phyloP scores from a whole-genome alignment of 208 protist genomes.

The Crithidia expoeki region DNA sequence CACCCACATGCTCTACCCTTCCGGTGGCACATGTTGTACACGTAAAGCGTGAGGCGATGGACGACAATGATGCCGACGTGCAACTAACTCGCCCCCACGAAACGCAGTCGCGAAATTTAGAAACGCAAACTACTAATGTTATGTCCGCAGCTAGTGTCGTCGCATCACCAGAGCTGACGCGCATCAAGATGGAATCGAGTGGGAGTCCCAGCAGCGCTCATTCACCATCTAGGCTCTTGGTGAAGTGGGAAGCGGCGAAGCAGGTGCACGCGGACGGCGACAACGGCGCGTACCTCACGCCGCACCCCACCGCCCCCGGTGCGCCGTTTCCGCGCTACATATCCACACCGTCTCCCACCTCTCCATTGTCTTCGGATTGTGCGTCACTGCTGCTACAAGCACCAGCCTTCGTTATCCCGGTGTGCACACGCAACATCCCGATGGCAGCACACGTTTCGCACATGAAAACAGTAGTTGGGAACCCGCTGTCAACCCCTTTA shows the following conservation, averaged over 20 bases:
- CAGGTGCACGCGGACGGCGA: neutral
- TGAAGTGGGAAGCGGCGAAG: conserved; percentile 4
- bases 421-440: neutral
- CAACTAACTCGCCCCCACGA: neutral
- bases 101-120: neutral
- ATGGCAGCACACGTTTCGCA: neutral
- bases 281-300: conserved; percentile 30
- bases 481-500: too few species aligned
- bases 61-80: neutral
- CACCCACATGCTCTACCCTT: neutral
- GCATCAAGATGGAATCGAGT: neutral
- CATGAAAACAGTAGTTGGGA: neutral
- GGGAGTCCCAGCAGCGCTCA: conserved; percentile 11
- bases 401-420: neutral
- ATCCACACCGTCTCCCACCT: conserved; percentile 5
- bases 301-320: conserved; percentile 19
- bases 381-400: neutral
- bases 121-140: neutral
- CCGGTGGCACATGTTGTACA: neutral
- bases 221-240: conserved; percentile 20
- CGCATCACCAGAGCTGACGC: neutral
- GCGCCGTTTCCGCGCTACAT: conserved; percentile 30
- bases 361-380: too few species aligned
- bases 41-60: neutral
- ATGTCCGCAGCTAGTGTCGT: neutral